phyloP scores from a whole-genome alignment of 345 rosid genomes.

The Turritis glabra region DNA sequence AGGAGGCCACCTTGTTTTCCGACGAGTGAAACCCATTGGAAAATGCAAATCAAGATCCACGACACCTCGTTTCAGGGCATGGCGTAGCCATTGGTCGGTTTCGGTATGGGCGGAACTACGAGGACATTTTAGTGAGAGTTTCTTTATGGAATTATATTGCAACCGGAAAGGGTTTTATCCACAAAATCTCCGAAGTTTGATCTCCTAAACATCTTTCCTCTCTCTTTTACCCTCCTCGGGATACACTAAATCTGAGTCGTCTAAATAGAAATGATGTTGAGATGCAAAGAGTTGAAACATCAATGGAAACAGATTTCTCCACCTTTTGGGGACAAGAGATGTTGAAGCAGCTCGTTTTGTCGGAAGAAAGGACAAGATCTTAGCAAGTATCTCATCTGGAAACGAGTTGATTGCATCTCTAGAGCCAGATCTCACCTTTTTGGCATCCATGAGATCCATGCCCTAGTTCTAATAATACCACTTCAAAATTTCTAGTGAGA shows the following conservation, averaged over 20 bases:
- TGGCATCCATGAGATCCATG: not conserved
- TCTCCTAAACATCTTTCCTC: not conserved
- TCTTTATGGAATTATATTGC: not conserved
- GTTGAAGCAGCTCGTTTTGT: not conserved
- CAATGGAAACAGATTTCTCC: constrained; percentile 6
- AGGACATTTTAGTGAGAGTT: constrained; percentile 1
- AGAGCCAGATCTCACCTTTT: not conserved
- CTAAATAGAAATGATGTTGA: not conserved
- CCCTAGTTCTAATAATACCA: no score
- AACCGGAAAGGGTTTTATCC: not conserved
- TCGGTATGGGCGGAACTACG: not conserved
- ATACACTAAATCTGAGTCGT: not conserved
- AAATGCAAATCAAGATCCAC: constrained; percentile 5
- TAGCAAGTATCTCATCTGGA: not conserved
- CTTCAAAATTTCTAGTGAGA: no score
- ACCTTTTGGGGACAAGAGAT: not conserved
- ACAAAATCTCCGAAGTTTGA: no score
- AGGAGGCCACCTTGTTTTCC: not conserved
- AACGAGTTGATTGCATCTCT: not conserved
- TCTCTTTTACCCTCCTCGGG: not conserved
- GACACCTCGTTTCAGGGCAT: not conserved
- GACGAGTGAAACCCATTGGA: not conserved
- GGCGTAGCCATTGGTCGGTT: not conserved
- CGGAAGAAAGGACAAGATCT: constrained; percentile 1
- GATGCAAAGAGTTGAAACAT: not conserved